Evolutionary conservation across 2,329 filamentous ascomycete genomes (phyloP), one percentile per base, ranked within the genome.

Genomic region (Calonectria pseudoreteaudii): DNA sequence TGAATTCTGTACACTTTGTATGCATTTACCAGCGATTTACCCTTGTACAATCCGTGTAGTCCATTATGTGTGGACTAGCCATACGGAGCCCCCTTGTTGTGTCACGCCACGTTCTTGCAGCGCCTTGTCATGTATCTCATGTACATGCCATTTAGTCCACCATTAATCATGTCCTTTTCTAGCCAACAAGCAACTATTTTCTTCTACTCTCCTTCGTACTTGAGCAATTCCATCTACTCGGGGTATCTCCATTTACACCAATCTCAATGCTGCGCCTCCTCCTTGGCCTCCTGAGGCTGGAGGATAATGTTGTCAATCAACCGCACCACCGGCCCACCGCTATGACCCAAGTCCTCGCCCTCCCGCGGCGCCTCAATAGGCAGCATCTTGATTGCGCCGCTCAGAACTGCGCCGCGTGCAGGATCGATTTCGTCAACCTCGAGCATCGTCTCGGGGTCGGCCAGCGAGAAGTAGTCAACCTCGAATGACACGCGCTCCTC

Each of bases 291-390:
- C 36, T 72, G 76, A 0, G 90, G 87, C 78, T 88, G 86, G 41
- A 96, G 83, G 69, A 98, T 93, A 77, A 98, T 93, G 81, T 99
- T 99, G 82, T 99, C 97, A 83, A 99, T 98, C 84, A 99, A 86
- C 75, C 97, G 90, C 62, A 99, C 97, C 1, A 92, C 83, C 20
- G 94, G 94, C 1, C 93, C 93, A 4, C 92, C 93, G 70, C 91
- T 89, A 74, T 91, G 91, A 4, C 95, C 95, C 31, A 96, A 84
- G 77, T 95, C 92, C 83, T 98, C 96, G 0, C 90, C 94, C 8
- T 91, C 86, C 64, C 88, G 89, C 0, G 93, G 88, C 66, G 91
- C 89, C 81, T 97, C 94, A 2, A 98, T 87, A 0, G 95, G 94
- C 58, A 95, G 83, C 93, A 99, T 98, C 86, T 94, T 97, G 72